phyloP scores from a whole-genome alignment of 805 yeast species.

The Starmerella apicola region DNA sequence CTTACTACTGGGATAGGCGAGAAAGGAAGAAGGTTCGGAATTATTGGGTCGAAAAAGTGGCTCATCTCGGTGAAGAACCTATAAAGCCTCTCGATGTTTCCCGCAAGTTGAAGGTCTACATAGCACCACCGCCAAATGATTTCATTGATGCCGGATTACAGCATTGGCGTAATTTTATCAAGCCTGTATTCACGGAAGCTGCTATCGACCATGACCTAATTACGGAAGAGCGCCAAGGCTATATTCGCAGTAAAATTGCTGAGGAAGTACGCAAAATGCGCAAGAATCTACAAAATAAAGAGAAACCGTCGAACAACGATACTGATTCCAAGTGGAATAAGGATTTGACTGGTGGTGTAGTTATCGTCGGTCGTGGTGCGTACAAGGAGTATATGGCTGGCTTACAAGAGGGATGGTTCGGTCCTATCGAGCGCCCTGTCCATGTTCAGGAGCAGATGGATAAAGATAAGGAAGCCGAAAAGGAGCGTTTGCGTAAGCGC shows the following conservation, averaged over 20 bases:
- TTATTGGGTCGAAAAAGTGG: conserved; percentile 51
- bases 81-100: conserved; percentile 41
- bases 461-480: conserved; percentile 11
- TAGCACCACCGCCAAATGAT: conserved; percentile 97
- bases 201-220: conserved; percentile 70
- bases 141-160: conserved; percentile 60
- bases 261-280: conserved; percentile 65
- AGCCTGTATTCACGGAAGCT: conserved; percentile 73
- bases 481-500: conserved; percentile 10
- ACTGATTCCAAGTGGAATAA: conserved; percentile 28
- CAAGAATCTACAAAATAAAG: conserved; percentile 25
- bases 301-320: conserved; percentile 24
- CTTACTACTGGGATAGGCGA: conserved; percentile 63
- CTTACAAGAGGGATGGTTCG: conserved; percentile 85
- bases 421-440: conserved; percentile 58
- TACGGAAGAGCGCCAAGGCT: conserved; percentile 77
- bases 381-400: conserved; percentile 87
- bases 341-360: conserved; percentile 61
- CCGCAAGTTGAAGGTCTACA: conserved; percentile 64
- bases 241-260: conserved; percentile 70
- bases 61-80: conserved; percentile 39
- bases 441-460: conserved; percentile 20
- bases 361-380: conserved; percentile 92
- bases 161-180: conserved; percentile 64
- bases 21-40: conserved; percentile 55